phyloP scores from a whole-genome alignment of 2,329 filamentous ascomycete genomes.

The Arthrinium puccinioides region DNA sequence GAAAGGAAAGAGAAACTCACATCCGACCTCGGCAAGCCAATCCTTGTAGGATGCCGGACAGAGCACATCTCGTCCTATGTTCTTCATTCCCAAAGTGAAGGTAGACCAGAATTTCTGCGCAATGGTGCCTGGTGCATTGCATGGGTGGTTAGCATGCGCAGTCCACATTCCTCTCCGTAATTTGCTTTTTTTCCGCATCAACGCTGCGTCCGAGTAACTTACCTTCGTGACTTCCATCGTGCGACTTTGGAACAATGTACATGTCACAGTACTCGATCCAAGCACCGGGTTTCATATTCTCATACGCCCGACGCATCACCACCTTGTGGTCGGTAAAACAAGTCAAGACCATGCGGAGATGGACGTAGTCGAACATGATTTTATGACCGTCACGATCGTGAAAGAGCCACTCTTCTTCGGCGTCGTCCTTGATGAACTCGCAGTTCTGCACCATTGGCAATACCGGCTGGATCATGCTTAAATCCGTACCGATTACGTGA shows the following conservation, averaged over 20 bases:
- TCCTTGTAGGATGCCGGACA: constrained; percentile 1
- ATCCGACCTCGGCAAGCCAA: constrained; percentile 5
- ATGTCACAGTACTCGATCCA: constrained; percentile 5
- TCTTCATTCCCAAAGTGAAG: not conserved
- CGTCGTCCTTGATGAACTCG: constrained; percentile 4
- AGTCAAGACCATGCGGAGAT: constrained; percentile 4
- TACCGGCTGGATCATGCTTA: constrained; percentile 5
- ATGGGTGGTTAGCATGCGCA: not conserved
- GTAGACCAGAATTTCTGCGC: constrained; percentile 1
- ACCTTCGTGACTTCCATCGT: not conserved
- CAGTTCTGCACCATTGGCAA: constrained; percentile 1
- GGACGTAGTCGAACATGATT: constrained; percentile 4
- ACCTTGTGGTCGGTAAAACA: constrained; percentile 3
- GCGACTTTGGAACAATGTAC: not conserved
- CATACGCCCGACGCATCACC: constrained; percentile 5
- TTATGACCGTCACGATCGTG: not conserved
- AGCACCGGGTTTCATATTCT: constrained; percentile 4
- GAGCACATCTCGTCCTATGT: constrained; percentile 2
- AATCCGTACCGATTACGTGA: constrained; percentile 4
- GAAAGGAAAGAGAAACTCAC: constrained; percentile 1
- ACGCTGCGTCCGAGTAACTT: not conserved
- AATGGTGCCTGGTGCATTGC: not conserved
- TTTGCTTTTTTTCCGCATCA: not conserved
- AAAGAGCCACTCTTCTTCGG: constrained; percentile 5
- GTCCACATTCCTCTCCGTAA: not conserved